Evolutionary conservation across 2,329 filamentous ascomycete genomes (phyloP).

Genomic region (Aspergillus viridinutans): DNA sequence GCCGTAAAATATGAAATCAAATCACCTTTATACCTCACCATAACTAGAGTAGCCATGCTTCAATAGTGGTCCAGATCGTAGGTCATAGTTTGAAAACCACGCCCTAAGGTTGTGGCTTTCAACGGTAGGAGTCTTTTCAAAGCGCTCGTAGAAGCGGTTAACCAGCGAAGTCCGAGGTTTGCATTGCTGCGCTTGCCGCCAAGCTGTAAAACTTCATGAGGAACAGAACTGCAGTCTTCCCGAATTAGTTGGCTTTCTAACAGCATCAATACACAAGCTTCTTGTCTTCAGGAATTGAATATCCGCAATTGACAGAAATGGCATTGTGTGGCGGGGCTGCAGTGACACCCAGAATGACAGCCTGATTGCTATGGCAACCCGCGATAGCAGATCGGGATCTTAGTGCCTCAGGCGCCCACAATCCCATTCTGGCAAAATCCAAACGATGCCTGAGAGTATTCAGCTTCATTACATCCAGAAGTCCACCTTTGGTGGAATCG

Average conservation of each 20-base stretch:
- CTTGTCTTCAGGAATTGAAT: too few relatives aligned
- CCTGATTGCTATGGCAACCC: slow-evolving; percentile 29
- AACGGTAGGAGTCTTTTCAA: neutral
- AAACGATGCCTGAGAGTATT: slow-evolving; percentile 13
- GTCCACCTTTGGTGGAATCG: slow-evolving; percentile 4
- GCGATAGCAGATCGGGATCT: neutral
- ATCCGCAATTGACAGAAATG: too few relatives aligned
- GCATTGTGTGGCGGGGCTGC: too few relatives aligned
- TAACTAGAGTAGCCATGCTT: neutral
- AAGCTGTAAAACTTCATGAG: too few relatives aligned
- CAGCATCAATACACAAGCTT: too few relatives aligned
- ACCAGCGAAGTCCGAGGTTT: neutral
- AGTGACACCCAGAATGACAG: neutral
- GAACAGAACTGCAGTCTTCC: too few relatives aligned
- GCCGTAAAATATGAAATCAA: neutral
- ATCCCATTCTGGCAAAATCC: slow-evolving; percentile 23
- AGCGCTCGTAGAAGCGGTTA: neutral
- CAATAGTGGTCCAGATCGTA: neutral
- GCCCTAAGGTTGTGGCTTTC: neutral
- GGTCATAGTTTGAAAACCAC: neutral
- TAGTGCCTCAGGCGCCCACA: slow-evolving; percentile 15
- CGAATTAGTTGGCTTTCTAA: too few relatives aligned
- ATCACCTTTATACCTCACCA: neutral
- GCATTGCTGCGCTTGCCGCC: too few relatives aligned
- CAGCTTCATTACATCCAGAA: neutral